Conservation (phyloP, 2,329 filamentous ascomycete species). For the Cadophora gregata region DNA sequence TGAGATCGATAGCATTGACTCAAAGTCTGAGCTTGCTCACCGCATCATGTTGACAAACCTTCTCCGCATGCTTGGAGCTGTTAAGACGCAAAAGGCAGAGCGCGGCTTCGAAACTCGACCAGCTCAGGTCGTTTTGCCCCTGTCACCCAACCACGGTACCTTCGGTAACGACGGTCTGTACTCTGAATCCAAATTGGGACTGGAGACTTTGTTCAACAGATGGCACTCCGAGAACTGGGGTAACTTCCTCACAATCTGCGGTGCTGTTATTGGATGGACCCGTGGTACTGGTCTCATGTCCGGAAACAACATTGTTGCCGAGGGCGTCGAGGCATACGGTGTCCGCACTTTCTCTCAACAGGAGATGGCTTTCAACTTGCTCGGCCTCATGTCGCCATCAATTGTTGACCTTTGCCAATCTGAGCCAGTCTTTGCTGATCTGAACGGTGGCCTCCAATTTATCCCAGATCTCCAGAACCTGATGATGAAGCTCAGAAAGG, state of each 20-base stretch:
- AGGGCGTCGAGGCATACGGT: constrained; percentile 94
- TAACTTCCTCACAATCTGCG: constrained; percentile 97
- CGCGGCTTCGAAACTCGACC: constrained; percentile 93
- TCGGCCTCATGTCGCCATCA: constrained; percentile 92
- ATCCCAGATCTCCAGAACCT: constrained; percentile 93
- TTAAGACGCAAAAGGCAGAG: constrained; percentile 89
- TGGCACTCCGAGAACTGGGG: constrained; percentile 98
- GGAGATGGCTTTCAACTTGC: constrained; percentile 98
- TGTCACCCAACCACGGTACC: constrained; percentile 97
- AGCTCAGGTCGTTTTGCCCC: constrained; percentile 92
- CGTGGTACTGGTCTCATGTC: constrained; percentile 98
- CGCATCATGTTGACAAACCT: constrained; percentile 99
- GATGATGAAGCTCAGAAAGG: constrained; percentile 92
- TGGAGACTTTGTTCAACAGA: constrained; percentile 97
- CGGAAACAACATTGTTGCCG: constrained; percentile 95
- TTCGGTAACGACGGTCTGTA: constrained; percentile 98
- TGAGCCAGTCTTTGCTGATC: constrained; percentile 94
- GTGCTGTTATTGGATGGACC: constrained; percentile 98
- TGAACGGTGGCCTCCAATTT: constrained; percentile 98
- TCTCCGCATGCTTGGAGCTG: constrained; percentile 83
- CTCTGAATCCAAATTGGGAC: constrained; percentile 94
- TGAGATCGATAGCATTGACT: constrained; percentile 96
- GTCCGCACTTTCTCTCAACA: constrained; percentile 99
- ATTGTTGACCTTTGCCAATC: constrained; percentile 95
- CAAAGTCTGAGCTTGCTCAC: constrained; percentile 96